These are phyloP conservation scores for Dalbergia cochinchinensis DNA, from an alignment of 306 rosid species.

Conservation along the genomic window DNA sequence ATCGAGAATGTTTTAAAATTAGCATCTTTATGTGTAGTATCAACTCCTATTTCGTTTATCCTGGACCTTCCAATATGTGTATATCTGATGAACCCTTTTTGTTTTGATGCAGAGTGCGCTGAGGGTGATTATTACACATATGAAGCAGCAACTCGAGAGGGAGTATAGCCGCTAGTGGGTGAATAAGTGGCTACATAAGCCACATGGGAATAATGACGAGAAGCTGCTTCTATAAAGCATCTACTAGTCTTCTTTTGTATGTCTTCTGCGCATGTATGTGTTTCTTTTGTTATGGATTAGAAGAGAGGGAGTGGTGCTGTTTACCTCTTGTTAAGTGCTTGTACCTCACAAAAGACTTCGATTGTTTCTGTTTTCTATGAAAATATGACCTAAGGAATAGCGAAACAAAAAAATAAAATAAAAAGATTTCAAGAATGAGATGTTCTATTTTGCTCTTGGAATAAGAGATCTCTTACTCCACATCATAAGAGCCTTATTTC, in stretches of 20 bases:
- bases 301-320: neutral
- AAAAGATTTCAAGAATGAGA: too few species aligned
- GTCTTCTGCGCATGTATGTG: neutral
- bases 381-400: too few species aligned
- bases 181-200: slow-evolving; percentile 33
- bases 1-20: too few species aligned
- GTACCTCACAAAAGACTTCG: too few species aligned
- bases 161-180: neutral
- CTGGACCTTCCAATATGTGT: neutral
- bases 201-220: neutral
- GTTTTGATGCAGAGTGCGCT: slow-evolving; percentile 38
- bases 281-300: neutral
- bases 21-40: neutral
- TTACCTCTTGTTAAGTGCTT: too few species aligned
- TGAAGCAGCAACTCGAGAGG: neutral
- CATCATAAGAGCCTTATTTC: too few species aligned
- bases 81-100: neutral
- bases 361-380: too few species aligned
- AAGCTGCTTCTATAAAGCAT: too few species aligned
- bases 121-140: neutral
- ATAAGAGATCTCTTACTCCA: too few species aligned
- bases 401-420: too few species aligned
- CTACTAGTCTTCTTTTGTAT: neutral
- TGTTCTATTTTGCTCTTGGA: too few species aligned
- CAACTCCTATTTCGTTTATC: neutral